phyloP scores from a whole-genome alignment of 768 basidiomycete genomes.

The Lactifluus echinatus region DNA sequence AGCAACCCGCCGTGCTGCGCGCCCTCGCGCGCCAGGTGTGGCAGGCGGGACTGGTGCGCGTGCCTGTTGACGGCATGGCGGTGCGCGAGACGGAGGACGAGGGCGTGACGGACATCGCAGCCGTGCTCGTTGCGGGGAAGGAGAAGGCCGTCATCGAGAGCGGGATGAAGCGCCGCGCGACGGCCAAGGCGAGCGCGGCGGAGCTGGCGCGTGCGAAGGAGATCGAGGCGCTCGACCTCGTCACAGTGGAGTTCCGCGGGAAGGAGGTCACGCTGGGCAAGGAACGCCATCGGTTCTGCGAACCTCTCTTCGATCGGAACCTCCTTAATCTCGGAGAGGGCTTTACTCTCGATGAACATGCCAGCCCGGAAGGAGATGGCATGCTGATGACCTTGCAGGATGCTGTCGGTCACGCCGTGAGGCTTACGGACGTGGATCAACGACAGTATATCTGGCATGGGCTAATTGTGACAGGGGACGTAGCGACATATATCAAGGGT shows the following conservation, averaged over 20 bases:
- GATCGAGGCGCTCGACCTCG: constrained; percentile 78
- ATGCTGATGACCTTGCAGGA: constrained; percentile 48
- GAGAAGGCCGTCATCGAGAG: constrained; percentile 84
- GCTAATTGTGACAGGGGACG: constrained; percentile 71
- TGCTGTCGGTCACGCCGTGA: constrained; percentile 55
- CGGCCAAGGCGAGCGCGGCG: constrained; percentile 63
- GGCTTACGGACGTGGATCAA: constrained; percentile 51
- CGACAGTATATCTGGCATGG: constrained; percentile 72
- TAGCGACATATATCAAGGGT: constrained; percentile 69
- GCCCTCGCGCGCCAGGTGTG: constrained; percentile 60
- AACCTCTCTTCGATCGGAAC: constrained; percentile 74
- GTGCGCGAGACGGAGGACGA: constrained; percentile 55
- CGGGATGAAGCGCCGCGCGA: constrained; percentile 70
- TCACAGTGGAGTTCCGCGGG: constrained; percentile 64
- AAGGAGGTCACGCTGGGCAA: constrained; percentile 70
- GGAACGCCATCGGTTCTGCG: constrained; percentile 85
- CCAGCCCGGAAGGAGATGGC: constrained; percentile 23
- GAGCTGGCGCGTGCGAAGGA: constrained; percentile 75
- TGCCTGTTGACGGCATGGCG: constrained; percentile 58
- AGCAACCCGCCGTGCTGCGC: constrained; percentile 38
- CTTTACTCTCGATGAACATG: constrained; percentile 7
- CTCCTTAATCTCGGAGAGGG: constrained; percentile 33
- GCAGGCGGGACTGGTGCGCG: constrained; percentile 58
- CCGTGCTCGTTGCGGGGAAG: constrained; percentile 83
- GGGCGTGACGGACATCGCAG: constrained; percentile 83